Evolutionary conservation across 805 yeast species (phyloP).

Genomic region (Candida silvicultrix): DNA sequence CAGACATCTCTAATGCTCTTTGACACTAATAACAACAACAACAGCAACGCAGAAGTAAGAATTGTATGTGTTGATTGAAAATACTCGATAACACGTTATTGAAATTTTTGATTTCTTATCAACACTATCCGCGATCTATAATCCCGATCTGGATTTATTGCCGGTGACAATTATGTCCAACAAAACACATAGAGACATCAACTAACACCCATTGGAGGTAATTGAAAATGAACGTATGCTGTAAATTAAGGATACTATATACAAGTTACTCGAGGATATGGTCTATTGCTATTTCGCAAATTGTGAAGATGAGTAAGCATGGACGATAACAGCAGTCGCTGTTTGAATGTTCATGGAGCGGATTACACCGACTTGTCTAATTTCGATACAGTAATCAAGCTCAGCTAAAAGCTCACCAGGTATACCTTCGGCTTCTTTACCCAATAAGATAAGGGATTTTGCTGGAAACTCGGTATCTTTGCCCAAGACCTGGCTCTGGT

Average conservation of each 20-base stretch:
- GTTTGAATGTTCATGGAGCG: slow-evolving; percentile 97
- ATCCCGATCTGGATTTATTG: too few relatives aligned
- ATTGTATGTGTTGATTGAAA: neutral
- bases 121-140: neutral
- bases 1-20: neutral
- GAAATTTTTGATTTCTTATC: neutral
- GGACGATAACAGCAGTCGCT: slow-evolving; percentile 91
- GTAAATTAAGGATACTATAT: too few relatives aligned
- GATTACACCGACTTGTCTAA: slow-evolving; percentile 86
- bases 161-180: too few relatives aligned
- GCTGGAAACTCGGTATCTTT: slow-evolving; percentile 64
- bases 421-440: slow-evolving; percentile 86
- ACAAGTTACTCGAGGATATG: too few relatives aligned
- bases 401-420: slow-evolving; percentile 81
- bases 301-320: slow-evolving; percentile 58
- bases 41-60: neutral
- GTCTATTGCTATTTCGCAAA: neutral
- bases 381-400: slow-evolving; percentile 82
- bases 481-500: slow-evolving; percentile 69
- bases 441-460: slow-evolving; percentile 72
- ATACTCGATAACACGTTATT: neutral
- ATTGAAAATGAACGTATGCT: too few relatives aligned
- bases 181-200: too few relatives aligned
- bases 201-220: too few relatives aligned
- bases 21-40: neutral